phyloP scores from a whole-genome alignment of 2,329 filamentous ascomycete genomes.

The Penicillium polonicum region DNA sequence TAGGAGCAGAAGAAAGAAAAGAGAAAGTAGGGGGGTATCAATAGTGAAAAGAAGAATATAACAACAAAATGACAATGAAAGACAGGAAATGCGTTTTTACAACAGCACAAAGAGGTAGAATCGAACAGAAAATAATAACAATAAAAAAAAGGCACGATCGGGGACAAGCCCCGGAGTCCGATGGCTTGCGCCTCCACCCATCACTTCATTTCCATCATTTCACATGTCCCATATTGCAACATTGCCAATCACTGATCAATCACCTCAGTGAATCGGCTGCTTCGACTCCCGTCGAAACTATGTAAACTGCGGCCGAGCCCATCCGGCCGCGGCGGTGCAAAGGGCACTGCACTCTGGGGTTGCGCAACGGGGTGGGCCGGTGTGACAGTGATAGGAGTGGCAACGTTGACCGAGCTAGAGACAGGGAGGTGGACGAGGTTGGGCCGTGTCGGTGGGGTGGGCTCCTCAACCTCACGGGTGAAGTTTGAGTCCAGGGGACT shows the following conservation, averaged over 20 bases:
- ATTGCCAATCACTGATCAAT: conserved; percentile 26
- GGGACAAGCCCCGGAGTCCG: background rate
- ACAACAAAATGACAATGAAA: conserved; percentile 9
- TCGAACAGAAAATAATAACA: background rate
- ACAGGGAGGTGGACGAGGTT: conserved; percentile 46
- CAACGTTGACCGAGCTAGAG: conserved; percentile 35
- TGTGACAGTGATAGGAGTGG: conserved; percentile 24
- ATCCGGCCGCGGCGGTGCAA: conserved; percentile 35
- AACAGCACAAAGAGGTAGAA: background rate
- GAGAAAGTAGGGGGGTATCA: conserved; percentile 16
- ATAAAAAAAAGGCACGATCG: background rate
- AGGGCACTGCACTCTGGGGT: conserved; percentile 27
- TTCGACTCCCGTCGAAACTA: conserved; percentile 46
- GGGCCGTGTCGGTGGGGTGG: conserved; percentile 40
- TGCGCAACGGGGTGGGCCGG: conserved; percentile 28
- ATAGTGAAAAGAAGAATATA: conserved; percentile 13
- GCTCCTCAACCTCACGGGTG: conserved; percentile 33
- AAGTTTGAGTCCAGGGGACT: conserved; percentile 34
- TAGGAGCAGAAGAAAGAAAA: background rate
- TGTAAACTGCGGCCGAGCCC: conserved; percentile 44
- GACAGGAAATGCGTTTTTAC: conserved; percentile 7
- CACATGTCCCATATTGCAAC: conserved; percentile 17
- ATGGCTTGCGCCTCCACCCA: background rate
- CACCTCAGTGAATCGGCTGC: conserved; percentile 47
- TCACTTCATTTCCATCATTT: conserved; percentile 21